These are phyloP conservation scores for Stentor roeselii DNA, from an alignment of 73 alveolate species.

Conservation along the genomic window DNA sequence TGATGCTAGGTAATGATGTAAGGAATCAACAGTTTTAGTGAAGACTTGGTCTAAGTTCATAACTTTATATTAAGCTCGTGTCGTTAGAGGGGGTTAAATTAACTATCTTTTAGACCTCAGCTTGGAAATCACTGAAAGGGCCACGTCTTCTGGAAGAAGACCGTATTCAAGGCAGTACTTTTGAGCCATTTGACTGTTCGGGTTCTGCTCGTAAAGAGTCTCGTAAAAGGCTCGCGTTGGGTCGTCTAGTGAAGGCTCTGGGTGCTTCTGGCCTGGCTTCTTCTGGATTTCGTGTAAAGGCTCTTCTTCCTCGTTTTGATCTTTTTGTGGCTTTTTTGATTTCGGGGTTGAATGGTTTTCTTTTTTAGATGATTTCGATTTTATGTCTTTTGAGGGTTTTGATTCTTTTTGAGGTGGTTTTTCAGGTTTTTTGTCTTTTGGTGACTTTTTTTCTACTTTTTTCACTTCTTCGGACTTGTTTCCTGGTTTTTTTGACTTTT, in stretches of 20 bases:
- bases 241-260: constrained; percentile 73
- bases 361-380: no score
- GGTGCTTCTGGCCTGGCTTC: constrained; percentile 18
- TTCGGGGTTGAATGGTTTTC: background rate
- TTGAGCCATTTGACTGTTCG: constrained; percentile 67
- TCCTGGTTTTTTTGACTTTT: no score
- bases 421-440: background rate
- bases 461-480: no score
- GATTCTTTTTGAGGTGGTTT: background rate
- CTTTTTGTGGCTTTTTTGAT: background rate
- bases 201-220: constrained; percentile 71
- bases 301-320: background rate
- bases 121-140: background rate
- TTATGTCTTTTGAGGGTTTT: background rate
- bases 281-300: background rate
- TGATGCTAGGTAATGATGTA: no score
- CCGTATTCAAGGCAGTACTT: constrained; percentile 82
- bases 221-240: constrained; percentile 82
- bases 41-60: no score
- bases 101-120: background rate
- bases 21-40: no score
- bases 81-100: no score
- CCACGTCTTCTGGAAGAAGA: constrained; percentile 51
- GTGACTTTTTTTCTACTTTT: background rate
- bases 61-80: no score